Base-by-base conservation (phyloP, 371 early-diverging fungal genomes). In the Rhizopus stolonifer region DNA sequence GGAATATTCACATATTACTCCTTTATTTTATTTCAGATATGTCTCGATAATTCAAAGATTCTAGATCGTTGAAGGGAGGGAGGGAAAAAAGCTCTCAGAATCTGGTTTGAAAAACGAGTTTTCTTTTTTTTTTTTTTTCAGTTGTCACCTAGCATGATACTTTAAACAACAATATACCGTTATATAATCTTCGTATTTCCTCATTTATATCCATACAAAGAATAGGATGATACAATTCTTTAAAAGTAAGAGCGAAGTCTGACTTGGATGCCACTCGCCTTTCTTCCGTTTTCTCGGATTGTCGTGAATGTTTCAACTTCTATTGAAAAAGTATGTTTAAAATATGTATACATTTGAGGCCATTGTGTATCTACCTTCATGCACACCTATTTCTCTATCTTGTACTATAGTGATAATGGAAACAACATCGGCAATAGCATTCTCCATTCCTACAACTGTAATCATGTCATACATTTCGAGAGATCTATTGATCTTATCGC, bases 361-460 rank as follows among this genome's bases (percentile, higher is more conserved):
- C 10, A 25, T 25, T 36, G 13, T n/a, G 10, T 15, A 22, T 21
- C 49, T 66, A 74, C 74, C 70, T 61, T 74, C 66, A 58, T 70
- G 69, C 17, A 61, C 63, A 10, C 68, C 70, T 32, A 74, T 65
- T 9, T 62, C 54, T 45, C 74, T 58, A 18, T 67, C 60, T 13
- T 74, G 66, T 32, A 74, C 19, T 15, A 74, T 70, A 1, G 64
- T 61, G 1, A 68, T 64, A 21, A 74, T 26, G 4, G 74, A 74
- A 24, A 74, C 60, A 8, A 74, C 58, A 56, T 74, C 70, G 1
- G 60, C 70, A 25, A 74, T 50, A 10, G 70, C 74, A 45, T 59
- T 58, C 31, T 65, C 70, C 74, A 70, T 74, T 0, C 74, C 74
- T 33, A 74, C 69, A 5, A 74, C 26, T 1, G 74, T 74, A 2